Conservation (phyloP, 495 filamentous ascomycete genomes). For the Penicillium nucicola region DNA sequence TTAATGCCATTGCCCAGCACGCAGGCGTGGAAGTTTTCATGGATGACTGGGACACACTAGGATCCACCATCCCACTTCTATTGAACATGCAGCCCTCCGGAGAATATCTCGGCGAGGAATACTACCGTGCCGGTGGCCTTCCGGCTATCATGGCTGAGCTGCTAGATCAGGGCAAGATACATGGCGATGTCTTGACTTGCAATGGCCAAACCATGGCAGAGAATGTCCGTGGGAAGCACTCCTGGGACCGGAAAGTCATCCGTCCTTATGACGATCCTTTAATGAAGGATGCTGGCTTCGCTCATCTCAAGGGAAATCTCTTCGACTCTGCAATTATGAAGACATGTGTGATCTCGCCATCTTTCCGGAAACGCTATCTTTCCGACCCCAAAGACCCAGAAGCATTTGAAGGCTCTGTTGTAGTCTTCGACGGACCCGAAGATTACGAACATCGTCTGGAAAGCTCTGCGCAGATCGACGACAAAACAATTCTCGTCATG, state of each 20-base stretch:
- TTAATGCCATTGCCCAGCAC: conserved; percentile 54
- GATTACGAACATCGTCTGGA: conserved; percentile 50
- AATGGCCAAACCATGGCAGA: conserved; percentile 40
- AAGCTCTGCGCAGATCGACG: conserved; percentile 41
- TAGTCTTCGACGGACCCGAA: conserved; percentile 54
- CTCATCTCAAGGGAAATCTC: conserved; percentile 48
- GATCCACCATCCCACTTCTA: conserved; percentile 47
- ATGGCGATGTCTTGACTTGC: conserved; percentile 39
- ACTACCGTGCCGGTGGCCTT: conserved; percentile 51
- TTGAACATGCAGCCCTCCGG: conserved; percentile 56
- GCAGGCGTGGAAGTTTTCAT: conserved; percentile 48
- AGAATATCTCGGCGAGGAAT: conserved; percentile 51
- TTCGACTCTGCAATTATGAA: conserved; percentile 58
- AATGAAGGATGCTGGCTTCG: conserved; percentile 47
- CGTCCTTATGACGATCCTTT: conserved; percentile 43
- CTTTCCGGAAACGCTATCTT: conserved; percentile 45
- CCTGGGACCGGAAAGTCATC: conserved; percentile 46
- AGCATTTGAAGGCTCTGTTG: conserved; percentile 49
- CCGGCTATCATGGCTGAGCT: conserved; percentile 53
- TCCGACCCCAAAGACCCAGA: conserved; percentile 49
- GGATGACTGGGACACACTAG: conserved; percentile 53
- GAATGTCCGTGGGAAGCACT: conserved; percentile 40
- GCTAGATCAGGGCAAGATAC: conserved; percentile 42
- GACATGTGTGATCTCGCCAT: conserved; percentile 51
- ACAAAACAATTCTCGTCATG: conserved; percentile 51